These are phyloP conservation scores for Aspergillus fumigatus DNA, from an alignment of 2,329 filamentous ascomycete species.

Conservation along the genomic window DNA sequence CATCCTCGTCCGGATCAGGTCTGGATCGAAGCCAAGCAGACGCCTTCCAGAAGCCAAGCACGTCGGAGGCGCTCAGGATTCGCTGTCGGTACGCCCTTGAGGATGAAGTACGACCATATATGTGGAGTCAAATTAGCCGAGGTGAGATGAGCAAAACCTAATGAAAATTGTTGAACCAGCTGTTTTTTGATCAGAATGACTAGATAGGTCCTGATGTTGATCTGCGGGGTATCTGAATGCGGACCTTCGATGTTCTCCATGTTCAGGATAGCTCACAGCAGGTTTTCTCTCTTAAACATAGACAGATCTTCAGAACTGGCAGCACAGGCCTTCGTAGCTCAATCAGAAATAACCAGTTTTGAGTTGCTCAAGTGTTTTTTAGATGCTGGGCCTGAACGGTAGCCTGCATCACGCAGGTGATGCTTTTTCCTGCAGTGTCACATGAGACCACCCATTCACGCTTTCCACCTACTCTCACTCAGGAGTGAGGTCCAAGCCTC, in stretches of 20 bases:
- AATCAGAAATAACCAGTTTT: neutral
- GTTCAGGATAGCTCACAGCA: neutral
- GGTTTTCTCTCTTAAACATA: neutral
- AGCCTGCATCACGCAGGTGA: neutral
- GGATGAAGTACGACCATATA: neutral
- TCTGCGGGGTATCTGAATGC: neutral
- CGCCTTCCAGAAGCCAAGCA: conserved; percentile 7
- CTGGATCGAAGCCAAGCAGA: conserved; percentile 4
- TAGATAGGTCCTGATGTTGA: neutral
- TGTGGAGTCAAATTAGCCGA: neutral
- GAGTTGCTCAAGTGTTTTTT: neutral
- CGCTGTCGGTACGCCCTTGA: neutral
- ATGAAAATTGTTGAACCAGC: neutral
- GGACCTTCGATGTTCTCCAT: neutral
- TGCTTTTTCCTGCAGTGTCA: neutral
- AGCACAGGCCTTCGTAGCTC: too few relatives aligned
- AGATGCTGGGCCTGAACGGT: neutral
- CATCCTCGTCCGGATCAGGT: neutral
- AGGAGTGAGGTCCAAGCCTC: neutral
- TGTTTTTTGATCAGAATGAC: neutral
- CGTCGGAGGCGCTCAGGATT: neutral
- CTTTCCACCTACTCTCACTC: neutral
- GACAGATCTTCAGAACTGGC: neutral
- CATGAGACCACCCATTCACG: neutral
- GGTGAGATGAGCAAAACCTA: neutral